A percentile compares a stretch with the other conserved stretches of the same genome.
Conservation (phyloP, 441 rosid genomes). For the Gossypium gossypioides region DNA sequence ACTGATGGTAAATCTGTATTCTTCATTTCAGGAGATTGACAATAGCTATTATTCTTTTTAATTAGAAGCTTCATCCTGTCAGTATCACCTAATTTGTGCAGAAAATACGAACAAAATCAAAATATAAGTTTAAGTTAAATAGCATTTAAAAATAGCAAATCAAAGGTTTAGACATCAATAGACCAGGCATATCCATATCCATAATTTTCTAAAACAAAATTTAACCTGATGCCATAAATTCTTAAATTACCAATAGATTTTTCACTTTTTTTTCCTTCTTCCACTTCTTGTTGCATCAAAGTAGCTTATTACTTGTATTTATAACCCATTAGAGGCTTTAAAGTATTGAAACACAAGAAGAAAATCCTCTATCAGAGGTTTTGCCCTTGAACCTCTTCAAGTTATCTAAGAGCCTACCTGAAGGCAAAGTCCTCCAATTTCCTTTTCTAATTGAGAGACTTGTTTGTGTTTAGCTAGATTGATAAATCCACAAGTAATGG, state of each 20-base stretch:
- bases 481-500: not conserved
- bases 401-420: not conserved
- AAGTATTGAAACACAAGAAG: not conserved
- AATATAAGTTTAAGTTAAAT: not conserved
- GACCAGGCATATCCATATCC: not conserved
- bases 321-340: not conserved
- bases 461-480: not conserved
- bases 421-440: not conserved
- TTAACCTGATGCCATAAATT: not conserved
- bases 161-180: not conserved
- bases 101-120: not conserved
- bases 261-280: not conserved
- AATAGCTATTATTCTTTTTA: not conserved
- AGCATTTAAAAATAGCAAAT: not conserved
- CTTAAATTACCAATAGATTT: not conserved
- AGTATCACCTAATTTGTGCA: not conserved
- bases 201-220: constrained; percentile 4
- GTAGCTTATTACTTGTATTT: constrained; percentile 1
- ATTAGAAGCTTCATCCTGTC: not conserved
- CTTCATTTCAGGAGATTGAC: not conserved
- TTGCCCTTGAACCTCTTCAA: not conserved
- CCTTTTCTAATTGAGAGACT: not conserved
- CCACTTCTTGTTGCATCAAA: not conserved
- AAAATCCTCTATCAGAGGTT: not conserved
- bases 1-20: not conserved